phyloP scores from a whole-genome alignment of 2,329 filamentous ascomycete species.

The Sporothrix sp. region DNA sequence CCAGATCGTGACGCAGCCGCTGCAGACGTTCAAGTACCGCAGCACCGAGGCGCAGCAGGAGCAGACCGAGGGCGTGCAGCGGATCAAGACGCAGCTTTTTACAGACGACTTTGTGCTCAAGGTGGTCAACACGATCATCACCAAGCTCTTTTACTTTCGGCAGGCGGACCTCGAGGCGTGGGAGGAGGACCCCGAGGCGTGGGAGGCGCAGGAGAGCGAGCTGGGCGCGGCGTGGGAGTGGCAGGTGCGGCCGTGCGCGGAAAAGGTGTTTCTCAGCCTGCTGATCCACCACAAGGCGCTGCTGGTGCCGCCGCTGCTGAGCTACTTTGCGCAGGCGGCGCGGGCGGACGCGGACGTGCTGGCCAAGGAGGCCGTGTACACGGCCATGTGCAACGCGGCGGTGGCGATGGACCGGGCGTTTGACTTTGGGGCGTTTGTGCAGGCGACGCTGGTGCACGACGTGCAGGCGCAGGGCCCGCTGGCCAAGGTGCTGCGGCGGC shows the following conservation, averaged over 20 bases:
- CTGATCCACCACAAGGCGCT: constrained; percentile 80
- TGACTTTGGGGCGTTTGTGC: constrained; percentile 75
- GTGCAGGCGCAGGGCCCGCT: constrained; percentile 52
- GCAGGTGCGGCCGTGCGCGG: constrained; percentile 82
- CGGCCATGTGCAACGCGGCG: constrained; percentile 78
- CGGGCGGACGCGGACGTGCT: constrained; percentile 58
- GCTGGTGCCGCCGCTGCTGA: constrained; percentile 66
- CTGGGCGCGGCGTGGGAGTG: constrained; percentile 83
- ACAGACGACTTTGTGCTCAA: constrained; percentile 67
- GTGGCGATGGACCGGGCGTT: constrained; percentile 63
- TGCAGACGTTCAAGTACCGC: constrained; percentile 75
- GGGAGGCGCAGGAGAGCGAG: constrained; percentile 84
- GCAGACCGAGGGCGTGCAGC: constrained; percentile 56
- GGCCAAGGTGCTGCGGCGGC: constrained; percentile 75
- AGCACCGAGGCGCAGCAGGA: constrained; percentile 66
- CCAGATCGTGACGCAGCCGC: constrained; percentile 72
- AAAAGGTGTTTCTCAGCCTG: constrained; percentile 87
- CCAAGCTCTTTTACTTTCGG: constrained; percentile 79
- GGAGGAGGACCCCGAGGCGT: constrained; percentile 91
- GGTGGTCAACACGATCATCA: constrained; percentile 76
- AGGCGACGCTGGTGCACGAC: constrained; percentile 66
- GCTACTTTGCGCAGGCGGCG: constrained; percentile 72
- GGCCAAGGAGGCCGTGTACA: constrained; percentile 90
- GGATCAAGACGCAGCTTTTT: constrained; percentile 65
- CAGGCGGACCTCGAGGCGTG: constrained; percentile 79